phyloP scores from a whole-genome alignment of 2,329 filamentous ascomycete species.

The Exophiala dermatitidis region DNA sequence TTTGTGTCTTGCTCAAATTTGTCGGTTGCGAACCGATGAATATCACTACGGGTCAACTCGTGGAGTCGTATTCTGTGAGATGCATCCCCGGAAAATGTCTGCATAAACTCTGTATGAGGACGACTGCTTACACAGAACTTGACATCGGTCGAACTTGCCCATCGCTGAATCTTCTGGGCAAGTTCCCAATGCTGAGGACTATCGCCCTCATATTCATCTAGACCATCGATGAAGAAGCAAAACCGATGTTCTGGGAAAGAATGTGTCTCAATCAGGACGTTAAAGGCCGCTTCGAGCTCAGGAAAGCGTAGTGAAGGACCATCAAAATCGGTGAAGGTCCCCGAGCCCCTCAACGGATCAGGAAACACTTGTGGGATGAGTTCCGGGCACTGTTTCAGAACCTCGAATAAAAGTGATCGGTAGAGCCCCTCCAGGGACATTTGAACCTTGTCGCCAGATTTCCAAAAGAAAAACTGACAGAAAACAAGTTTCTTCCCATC shows the following conservation, averaged over 20 bases:
- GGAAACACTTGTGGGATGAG: conserved; percentile 5
- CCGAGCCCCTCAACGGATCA: background rate
- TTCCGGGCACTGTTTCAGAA: background rate
- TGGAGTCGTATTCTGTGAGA: conserved; percentile 1
- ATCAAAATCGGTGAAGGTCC: background rate
- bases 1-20: background rate
- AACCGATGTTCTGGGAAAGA: conserved; percentile 1
- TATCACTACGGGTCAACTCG: conserved; percentile 5
- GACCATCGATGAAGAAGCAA: conserved; percentile 8
- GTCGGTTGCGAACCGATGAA: background rate
- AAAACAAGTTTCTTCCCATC: background rate
- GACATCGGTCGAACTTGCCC: background rate
- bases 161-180: background rate
- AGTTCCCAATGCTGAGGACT: conserved; percentile 1
- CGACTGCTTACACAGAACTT: conserved; percentile 8
- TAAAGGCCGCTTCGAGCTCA: background rate
- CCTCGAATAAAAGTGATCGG: background rate
- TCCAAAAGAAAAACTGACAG: conserved; percentile 9
- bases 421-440: conserved; percentile 3
- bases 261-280: background rate
- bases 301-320: background rate
- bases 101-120: background rate
- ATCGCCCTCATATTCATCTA: conserved; percentile 10
- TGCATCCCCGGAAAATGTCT: background rate
- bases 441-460: conserved; percentile 1